Base-by-base conservation (phyloP, 352 stramenopile genomes). In the Phytophthora vignae region DNA sequence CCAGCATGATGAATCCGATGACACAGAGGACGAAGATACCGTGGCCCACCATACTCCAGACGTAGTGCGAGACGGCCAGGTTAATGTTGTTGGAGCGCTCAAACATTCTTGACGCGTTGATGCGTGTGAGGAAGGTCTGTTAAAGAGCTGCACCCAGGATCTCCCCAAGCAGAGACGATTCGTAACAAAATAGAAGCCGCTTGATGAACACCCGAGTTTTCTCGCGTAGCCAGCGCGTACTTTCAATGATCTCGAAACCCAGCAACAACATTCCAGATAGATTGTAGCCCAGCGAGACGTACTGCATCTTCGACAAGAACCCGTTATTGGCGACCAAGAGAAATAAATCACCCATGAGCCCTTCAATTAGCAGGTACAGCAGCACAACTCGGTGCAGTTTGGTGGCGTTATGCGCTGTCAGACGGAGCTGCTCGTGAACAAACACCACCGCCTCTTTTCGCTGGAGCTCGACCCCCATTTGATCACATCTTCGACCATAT, bases 181-280 rank as follows among this genome's bases (percentile, higher is more conserved):
- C 72, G 33, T 79, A 65, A 49, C 54, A 76, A 29, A 81, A 73
- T 3, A 81, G 38, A 1, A 77, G 33, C 0, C 70, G 69, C 50
- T 71, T 80, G 21, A 66, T n/a, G 6, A 63, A 57, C 1, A 66
- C 44, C 6, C 55, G 33, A 31, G 48, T 57, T 11, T 42, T 46
- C 38, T 62, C 42, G 1, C 15, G 33, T 6, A 75, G 25, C 33
- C 58, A 74, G 4, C 55, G 62, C 1, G 17, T 61, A 15, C 22
- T 74, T 38, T 80, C 73, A 11, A 75, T 12, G 1, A 69, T 71
- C 60, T 80, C 73, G n/a, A 77, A 80, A 3, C 60, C 40, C 55
- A 80, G 22, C 22, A 75, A 64, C 9, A 80, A 11, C 52, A 77
- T 21, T 5, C 73, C 73, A 0, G 73, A 70, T 0, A 77, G 27